Percentiles rank a stretch among this genome's conserved stretches.
These are phyloP conservation scores for Aspergillus sp. DNA, from an alignment of 2,329 filamentous ascomycete genomes.

Conservation along the genomic window DNA sequence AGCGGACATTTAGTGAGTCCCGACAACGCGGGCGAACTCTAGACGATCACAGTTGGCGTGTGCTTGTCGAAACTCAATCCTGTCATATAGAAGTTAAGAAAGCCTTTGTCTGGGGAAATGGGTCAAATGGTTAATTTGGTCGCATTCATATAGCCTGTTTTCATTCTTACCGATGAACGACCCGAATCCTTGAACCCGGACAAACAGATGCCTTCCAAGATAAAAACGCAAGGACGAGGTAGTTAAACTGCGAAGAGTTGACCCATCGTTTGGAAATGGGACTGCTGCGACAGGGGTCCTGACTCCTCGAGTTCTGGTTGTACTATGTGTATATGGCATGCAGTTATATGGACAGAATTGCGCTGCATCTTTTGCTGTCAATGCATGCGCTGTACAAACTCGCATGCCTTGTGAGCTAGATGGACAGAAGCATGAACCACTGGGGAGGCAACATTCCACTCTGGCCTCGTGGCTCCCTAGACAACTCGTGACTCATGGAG, in stretches of 20 bases:
- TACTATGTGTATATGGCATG: slow-evolving; percentile 15
- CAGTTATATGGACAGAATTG: slow-evolving; percentile 15
- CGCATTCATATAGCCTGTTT: not conserved
- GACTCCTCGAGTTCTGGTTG: not conserved
- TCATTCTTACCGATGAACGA: not conserved
- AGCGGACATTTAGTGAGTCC: slow-evolving; percentile 20
- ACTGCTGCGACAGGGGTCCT: not conserved
- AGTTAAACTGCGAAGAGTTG: not conserved
- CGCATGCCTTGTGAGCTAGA: slow-evolving; percentile 16
- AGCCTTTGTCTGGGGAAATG: slow-evolving; percentile 10
- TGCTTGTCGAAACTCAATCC: slow-evolving; percentile 38
- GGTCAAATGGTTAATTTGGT: slow-evolving; percentile 2
- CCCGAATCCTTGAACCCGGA: not conserved
- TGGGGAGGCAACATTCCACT: not conserved
- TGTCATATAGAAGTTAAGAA: not conserved
- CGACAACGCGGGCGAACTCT: slow-evolving; percentile 29
- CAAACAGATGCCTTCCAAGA: not conserved
- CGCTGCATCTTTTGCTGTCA: slow-evolving; percentile 5
- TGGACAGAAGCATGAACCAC: slow-evolving; percentile 9
- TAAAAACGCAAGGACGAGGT: not conserved
- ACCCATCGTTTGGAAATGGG: not conserved
- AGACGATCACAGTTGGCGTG: slow-evolving; percentile 30
- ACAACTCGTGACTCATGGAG: not conserved
- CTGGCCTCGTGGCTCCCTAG: not conserved
- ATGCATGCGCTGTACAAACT: not conserved